A percentile compares a stretch with the other conserved stretches of the same genome.
Conservation (phyloP, 352 stramenopile genomes). For the Aphanomyces invadans region DNA sequence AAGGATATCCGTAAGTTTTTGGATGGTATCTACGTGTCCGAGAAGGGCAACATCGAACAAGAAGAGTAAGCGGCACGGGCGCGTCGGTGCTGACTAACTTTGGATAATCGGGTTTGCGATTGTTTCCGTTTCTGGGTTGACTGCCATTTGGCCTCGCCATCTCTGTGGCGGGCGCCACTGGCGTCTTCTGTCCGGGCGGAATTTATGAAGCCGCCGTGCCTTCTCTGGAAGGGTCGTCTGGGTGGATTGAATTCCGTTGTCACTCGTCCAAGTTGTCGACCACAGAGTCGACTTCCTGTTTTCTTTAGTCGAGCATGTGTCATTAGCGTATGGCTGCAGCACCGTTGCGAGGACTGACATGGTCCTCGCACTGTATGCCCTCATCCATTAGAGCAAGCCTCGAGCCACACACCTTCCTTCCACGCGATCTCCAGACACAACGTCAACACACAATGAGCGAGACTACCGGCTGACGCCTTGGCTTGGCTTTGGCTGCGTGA, state of each 20-base stretch:
- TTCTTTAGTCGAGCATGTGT: too few relatives aligned
- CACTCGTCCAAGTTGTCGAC: too few relatives aligned
- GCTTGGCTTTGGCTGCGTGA: too few relatives aligned
- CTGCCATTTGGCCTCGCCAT: constrained; percentile 35
- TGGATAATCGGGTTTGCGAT: constrained; percentile 34
- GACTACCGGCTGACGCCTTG: too few relatives aligned
- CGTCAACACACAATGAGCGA: too few relatives aligned
- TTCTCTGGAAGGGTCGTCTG: neutral
- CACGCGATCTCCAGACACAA: too few relatives aligned
- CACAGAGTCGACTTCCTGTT: too few relatives aligned
- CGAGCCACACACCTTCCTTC: too few relatives aligned
- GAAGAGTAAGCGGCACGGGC: constrained; percentile 40
- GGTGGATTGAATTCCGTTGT: neutral
- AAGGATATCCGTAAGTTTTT: constrained; percentile 99
- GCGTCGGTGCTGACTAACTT: constrained; percentile 32
- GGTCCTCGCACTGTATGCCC: too few relatives aligned
- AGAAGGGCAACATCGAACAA: constrained; percentile 88
- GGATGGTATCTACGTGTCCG: constrained; percentile 99
- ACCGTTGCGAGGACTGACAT: too few relatives aligned
- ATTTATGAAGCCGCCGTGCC: constrained; percentile 33
- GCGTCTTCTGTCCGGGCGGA: constrained; percentile 87
- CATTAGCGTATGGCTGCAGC: too few relatives aligned
- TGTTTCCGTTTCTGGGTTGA: constrained; percentile 86
- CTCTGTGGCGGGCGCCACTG: neutral
- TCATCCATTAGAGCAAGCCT: too few relatives aligned